Percentiles rank a stretch among this genome's conserved stretches.
Evolutionary conservation across 2,329 filamentous ascomycete genomes (phyloP).

Genomic region (Xylaria sp.): DNA sequence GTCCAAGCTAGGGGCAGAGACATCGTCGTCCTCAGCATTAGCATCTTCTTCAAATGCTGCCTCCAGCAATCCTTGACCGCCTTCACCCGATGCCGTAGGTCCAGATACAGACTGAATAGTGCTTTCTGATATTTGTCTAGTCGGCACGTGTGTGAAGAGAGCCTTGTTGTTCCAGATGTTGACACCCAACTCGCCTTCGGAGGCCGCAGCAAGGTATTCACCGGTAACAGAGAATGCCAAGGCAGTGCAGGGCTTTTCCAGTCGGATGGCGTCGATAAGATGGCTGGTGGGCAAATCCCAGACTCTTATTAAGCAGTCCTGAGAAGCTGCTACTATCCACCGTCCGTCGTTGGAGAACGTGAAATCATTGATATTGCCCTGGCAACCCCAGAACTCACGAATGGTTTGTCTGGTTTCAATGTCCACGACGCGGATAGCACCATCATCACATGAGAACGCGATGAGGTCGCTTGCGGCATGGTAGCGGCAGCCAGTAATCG

Average conservation of each 20-base stretch:
- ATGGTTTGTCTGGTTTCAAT: constrained; percentile 86
- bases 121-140: constrained; percentile 74
- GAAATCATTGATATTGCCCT: constrained; percentile 69
- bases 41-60: constrained; percentile 60
- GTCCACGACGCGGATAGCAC: constrained; percentile 83
- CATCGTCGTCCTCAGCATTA: constrained; percentile 46
- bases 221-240: constrained; percentile 85
- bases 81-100: constrained; percentile 78
- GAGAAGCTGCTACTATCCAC: constrained; percentile 86
- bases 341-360: constrained; percentile 88
- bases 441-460: constrained; percentile 82
- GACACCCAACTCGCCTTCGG: constrained; percentile 78
- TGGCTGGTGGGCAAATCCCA: constrained; percentile 97
- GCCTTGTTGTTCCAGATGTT: constrained; percentile 93
- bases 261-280: constrained; percentile 83
- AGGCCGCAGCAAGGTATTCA: constrained; percentile 88
- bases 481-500: constrained; percentile 72
- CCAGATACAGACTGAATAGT: constrained; percentile 60
- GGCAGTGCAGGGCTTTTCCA: constrained; percentile 73
- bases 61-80: constrained; percentile 68
- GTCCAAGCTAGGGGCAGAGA: constrained; percentile 57
- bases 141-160: constrained; percentile 83
- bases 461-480: constrained; percentile 79
- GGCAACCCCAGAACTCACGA: constrained; percentile 83
- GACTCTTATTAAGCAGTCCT: constrained; percentile 72